Evolutionary conservation across 768 basidiomycete genomes (phyloP).

Genomic region (Hygrophorus pudorinus): DNA sequence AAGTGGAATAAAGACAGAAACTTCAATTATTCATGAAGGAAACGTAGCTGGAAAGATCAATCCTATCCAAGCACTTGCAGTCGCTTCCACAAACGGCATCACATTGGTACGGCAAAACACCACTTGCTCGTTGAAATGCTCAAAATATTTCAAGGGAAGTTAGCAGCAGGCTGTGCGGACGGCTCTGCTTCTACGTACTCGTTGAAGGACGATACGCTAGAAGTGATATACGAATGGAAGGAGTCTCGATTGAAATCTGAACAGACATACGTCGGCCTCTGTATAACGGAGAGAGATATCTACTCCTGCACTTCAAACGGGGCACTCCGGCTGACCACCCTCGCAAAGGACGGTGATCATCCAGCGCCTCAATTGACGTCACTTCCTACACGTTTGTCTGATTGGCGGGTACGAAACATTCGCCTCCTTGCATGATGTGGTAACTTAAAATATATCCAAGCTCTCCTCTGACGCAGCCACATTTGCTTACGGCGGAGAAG

Average conservation of each 20-base stretch:
- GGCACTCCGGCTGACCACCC: constrained; percentile 43
- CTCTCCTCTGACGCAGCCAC: constrained; percentile 39
- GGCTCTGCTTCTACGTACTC: constrained; percentile 40
- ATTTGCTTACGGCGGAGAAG: constrained; percentile 80
- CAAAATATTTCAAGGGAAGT: constrained; percentile 36
- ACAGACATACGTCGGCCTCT: constrained; percentile 55
- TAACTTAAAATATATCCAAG: too few species aligned
- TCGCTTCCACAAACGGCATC: constrained; percentile 18
- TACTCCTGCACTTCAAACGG: constrained; percentile 74
- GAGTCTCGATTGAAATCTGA: constrained; percentile 47
- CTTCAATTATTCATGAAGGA: constrained; percentile 21
- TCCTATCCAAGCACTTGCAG: constrained; percentile 23
- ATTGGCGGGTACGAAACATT: constrained; percentile 35
- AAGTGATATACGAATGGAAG: constrained; percentile 43
- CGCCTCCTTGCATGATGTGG: too few species aligned
- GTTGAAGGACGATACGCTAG: constrained; percentile 33
- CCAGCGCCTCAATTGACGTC: constrained; percentile 22
- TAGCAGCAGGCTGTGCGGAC: constrained; percentile 55
- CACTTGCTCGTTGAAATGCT: not conserved
- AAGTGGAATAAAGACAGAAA: constrained; percentile 22
- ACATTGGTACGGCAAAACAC: constrained; percentile 28
- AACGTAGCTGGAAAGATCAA: constrained; percentile 20
- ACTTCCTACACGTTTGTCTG: constrained; percentile 60
- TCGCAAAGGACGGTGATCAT: constrained; percentile 17
- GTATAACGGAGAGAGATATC: constrained; percentile 34